Evolutionary conservation across 1,284 basidiomycete genomes (phyloP).

Genomic region (Cryptococcus floricola): DNA sequence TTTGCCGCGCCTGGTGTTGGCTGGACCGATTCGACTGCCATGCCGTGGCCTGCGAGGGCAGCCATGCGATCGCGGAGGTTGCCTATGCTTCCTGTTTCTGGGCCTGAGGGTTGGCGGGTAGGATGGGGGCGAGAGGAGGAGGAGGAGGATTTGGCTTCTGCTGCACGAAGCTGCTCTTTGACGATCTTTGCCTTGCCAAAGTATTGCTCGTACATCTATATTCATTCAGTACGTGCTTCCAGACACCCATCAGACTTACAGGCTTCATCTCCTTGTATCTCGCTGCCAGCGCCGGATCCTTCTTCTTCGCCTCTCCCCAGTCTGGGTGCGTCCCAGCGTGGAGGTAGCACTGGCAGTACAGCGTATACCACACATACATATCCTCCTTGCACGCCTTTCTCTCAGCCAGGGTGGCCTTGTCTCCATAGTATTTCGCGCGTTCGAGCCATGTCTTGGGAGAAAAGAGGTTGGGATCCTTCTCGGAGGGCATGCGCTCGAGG

Average conservation of each 20-base stretch:
- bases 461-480: slow-evolving; percentile 3
- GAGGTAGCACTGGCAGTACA: slow-evolving; percentile 27
- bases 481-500: slow-evolving; percentile 14
- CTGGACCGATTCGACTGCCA: slow-evolving; percentile 34
- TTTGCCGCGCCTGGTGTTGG: slow-evolving; percentile 10
- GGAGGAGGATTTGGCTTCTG: neutral
- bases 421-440: slow-evolving; percentile 33
- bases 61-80: slow-evolving; percentile 49
- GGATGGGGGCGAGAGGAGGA: slow-evolving; percentile 13
- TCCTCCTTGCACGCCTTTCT: slow-evolving; percentile 31
- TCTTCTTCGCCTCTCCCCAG: slow-evolving; percentile 23
- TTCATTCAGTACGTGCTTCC: neutral
- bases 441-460: slow-evolving; percentile 43
- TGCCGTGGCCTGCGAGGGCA: slow-evolving; percentile 43
- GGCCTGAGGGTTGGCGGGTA: slow-evolving; percentile 10
- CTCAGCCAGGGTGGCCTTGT: slow-evolving; percentile 41
- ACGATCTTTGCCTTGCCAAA: slow-evolving; percentile 37
- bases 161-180: slow-evolving; percentile 30
- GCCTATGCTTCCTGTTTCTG: slow-evolving; percentile 32
- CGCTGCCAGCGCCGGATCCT: slow-evolving; percentile 28
- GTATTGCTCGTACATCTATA: slow-evolving; percentile 19
- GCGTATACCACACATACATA: slow-evolving; percentile 41
- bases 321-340: slow-evolving; percentile 29
- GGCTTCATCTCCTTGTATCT: slow-evolving; percentile 40
- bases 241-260: slow-evolving; percentile 20